These are phyloP conservation scores for Draba incana DNA, from an alignment of 345 rosid species.

Conservation along the genomic window DNA sequence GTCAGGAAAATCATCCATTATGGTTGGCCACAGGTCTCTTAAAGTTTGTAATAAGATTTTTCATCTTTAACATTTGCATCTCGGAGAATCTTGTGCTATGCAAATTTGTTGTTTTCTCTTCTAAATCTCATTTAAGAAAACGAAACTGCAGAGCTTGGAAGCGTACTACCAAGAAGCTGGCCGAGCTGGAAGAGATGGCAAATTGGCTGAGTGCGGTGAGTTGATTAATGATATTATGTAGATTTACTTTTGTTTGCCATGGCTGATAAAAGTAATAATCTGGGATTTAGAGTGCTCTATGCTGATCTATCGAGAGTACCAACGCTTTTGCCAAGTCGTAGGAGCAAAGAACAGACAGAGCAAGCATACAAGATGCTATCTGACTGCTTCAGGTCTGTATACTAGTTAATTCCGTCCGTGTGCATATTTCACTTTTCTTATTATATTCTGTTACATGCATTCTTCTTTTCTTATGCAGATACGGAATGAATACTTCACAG, in stretches of 20 bases:
- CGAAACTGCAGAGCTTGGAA: slow-evolving; percentile 71
- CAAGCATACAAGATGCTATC: slow-evolving; percentile 78
- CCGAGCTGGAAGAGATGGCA: slow-evolving; percentile 96
- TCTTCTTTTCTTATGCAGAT: slow-evolving; percentile 52
- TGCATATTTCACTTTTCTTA: slow-evolving; percentile 13
- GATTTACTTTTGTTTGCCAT: slow-evolving; percentile 10
- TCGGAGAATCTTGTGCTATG: neutral
- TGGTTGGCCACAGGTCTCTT: slow-evolving; percentile 92
- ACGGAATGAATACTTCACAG: slow-evolving; percentile 80
- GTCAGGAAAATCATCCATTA: slow-evolving; percentile 83
- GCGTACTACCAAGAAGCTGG: slow-evolving; percentile 99
- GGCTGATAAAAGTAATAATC: slow-evolving; percentile 2
- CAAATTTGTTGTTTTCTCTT: slow-evolving; percentile 1
- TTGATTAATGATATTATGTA: slow-evolving; percentile 10
- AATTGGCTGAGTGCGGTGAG: slow-evolving; percentile 84
- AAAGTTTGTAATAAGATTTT: neutral
- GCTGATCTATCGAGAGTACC: slow-evolving; percentile 72
- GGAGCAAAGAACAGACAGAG: slow-evolving; percentile 74
- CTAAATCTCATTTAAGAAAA: neutral
- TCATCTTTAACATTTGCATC: neutral
- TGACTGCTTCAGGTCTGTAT: slow-evolving; percentile 70
- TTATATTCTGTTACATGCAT: neutral
- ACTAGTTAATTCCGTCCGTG: neutral
- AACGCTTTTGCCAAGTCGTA: slow-evolving; percentile 70
- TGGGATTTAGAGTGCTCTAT: slow-evolving; percentile 58